These are phyloP conservation scores for Mycena filopes DNA, from an alignment of 768 basidiomycete genomes.

Conservation along the genomic window DNA sequence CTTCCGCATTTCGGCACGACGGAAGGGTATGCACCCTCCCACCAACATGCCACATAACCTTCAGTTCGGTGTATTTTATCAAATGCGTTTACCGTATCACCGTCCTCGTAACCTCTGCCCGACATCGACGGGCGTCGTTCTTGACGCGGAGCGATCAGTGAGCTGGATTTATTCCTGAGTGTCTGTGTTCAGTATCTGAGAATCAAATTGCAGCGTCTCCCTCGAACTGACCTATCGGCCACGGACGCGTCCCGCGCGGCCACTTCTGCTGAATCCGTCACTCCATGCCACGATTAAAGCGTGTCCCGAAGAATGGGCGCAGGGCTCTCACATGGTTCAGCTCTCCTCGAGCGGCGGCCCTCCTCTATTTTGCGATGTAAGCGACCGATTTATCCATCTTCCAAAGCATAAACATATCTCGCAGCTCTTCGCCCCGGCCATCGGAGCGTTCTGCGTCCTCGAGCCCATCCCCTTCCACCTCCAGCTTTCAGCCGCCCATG, in stretches of 20 bases:
- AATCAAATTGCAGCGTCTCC: not conserved
- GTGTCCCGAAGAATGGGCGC: constrained; percentile 22
- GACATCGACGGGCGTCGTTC: constrained; percentile 14
- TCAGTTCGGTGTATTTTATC: not conserved
- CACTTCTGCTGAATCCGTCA: constrained; percentile 11
- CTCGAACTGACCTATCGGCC: constrained; percentile 8
- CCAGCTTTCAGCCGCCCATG: not conserved
- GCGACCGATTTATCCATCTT: not conserved
- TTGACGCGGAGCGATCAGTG: constrained; percentile 8
- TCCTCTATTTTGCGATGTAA: constrained; percentile 8
- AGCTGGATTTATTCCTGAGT: not conserved
- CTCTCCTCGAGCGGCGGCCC: not conserved
- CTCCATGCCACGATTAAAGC: constrained; percentile 12
- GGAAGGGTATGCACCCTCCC: not conserved
- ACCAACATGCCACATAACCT: constrained; percentile 9
- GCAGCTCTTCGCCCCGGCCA: constrained; percentile 16
- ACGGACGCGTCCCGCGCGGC: constrained; percentile 8
- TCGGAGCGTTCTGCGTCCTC: constrained; percentile 6
- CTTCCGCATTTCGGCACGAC: constrained; percentile 3
- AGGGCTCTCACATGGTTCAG: not conserved
- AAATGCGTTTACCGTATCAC: constrained; percentile 18
- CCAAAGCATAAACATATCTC: not conserved
- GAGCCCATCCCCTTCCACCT: constrained; percentile 16
- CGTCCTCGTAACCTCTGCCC: constrained; percentile 5
- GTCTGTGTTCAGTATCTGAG: not conserved